These are phyloP conservation scores for Coemansia sp. DNA, from an alignment of 192 early-diverging fungal species.

Conservation along the genomic window DNA sequence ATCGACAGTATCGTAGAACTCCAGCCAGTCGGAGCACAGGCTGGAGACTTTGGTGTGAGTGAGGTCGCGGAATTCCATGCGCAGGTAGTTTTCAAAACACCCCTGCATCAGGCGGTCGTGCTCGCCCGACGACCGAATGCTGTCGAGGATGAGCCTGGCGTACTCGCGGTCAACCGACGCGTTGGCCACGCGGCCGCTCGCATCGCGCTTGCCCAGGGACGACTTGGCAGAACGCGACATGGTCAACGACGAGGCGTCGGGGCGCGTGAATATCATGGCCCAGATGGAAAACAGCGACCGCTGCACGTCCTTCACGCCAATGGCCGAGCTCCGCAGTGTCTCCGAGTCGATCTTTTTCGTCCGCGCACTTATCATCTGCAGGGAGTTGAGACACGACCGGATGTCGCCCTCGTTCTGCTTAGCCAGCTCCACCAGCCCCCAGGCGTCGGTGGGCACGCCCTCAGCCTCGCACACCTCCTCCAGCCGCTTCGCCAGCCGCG, in stretches of 20 bases:
- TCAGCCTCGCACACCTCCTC: slow-evolving; percentile 79
- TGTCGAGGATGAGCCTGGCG: slow-evolving; percentile 45
- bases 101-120: slow-evolving; percentile 87
- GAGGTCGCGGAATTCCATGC: slow-evolving; percentile 76
- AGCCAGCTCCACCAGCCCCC: slow-evolving; percentile 71
- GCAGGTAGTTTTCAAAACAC: slow-evolving; percentile 89
- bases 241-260: slow-evolving; percentile 20
- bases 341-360: slow-evolving; percentile 46
- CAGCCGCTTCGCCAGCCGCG: slow-evolving; percentile 72
- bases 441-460: slow-evolving; percentile 69
- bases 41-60: slow-evolving; percentile 65
- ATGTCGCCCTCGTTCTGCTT: slow-evolving; percentile 86
- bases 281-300: slow-evolving; percentile 78
- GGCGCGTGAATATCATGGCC: slow-evolving; percentile 74
- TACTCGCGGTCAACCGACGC: slow-evolving; percentile 14
- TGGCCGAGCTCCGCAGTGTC: slow-evolving; percentile 40
- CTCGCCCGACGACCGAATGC: slow-evolving; percentile 65
- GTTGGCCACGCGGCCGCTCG: background rate
- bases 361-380: slow-evolving; percentile 60
- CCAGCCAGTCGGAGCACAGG: slow-evolving; percentile 69
- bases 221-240: slow-evolving; percentile 5
- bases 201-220: slow-evolving; percentile 13
- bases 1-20: slow-evolving; percentile 79
- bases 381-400: slow-evolving; percentile 81
- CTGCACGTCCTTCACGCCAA: slow-evolving; percentile 82